These are phyloP conservation scores for Annulohypoxylon moriforme DNA, from an alignment of 495 filamentous ascomycete species.

Conservation along the genomic window DNA sequence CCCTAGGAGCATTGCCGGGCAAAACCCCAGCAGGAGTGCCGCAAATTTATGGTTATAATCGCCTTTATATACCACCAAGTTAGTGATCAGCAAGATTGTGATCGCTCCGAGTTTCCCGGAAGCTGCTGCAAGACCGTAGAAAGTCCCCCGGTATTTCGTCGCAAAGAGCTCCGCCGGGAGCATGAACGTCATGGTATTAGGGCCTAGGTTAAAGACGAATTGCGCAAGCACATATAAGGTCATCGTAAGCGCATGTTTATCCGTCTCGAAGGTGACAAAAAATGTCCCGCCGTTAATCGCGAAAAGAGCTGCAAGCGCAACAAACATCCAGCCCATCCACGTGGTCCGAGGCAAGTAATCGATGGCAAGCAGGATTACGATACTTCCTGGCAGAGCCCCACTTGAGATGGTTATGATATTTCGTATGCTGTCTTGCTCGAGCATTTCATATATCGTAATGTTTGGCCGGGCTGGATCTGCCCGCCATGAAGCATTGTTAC, in stretches of 20 bases:
- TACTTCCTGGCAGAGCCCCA: constrained; percentile 53
- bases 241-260: constrained; percentile 61
- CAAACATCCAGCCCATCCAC: constrained; percentile 53
- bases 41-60: constrained; percentile 39
- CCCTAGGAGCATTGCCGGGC: constrained; percentile 49
- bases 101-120: constrained; percentile 57
- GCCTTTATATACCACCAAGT: constrained; percentile 28
- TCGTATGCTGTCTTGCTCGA: constrained; percentile 48
- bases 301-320: constrained; percentile 54
- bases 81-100: constrained; percentile 46
- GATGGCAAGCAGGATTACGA: constrained; percentile 52
- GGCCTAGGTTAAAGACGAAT: constrained; percentile 73
- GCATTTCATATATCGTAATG: constrained; percentile 48
- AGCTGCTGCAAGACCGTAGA: constrained; percentile 58
- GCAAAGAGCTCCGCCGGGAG: constrained; percentile 58
- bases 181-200: constrained; percentile 72
- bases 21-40: constrained; percentile 47
- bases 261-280: constrained; percentile 43
- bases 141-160: constrained; percentile 54
- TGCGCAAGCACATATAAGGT: constrained; percentile 69
- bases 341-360: constrained; percentile 53
- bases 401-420: constrained; percentile 54
- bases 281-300: constrained; percentile 53
- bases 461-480: constrained; percentile 41
- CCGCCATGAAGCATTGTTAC: constrained; percentile 56